Evolutionary conservation across 2,329 filamentous ascomycete genomes (phyloP), one percentile per base, ranked within the genome.

Genomic region (Karstenula rhodostoma): DNA sequence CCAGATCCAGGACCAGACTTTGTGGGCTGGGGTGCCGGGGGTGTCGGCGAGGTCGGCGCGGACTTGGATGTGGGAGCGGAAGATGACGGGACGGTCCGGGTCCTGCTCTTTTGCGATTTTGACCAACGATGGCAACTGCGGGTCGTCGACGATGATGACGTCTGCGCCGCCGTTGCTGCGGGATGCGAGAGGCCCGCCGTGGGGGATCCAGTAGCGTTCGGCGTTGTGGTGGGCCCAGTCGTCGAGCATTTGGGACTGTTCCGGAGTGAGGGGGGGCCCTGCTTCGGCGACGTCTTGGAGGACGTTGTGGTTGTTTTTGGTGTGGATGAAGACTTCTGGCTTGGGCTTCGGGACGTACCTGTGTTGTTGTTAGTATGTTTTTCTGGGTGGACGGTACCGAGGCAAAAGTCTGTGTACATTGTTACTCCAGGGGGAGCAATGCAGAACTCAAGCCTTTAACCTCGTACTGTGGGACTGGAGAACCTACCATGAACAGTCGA

Each of bases 261-360:
- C 85, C 1, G 81, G 67, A 0, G 84, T 86, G 33, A 94, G 82
- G n/a, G 87, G 84, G 67, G 91, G 85, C 2, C 86, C 84, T 0
- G 87, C 85, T 27, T 84, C 82, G 43, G 88, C 87, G 44, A 94
- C 91, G 9, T 91, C 92, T 78, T 95, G 92, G 2, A 95, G 86
- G 65, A 94, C 94, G 78, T 95, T 95, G 85, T 95, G 92, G 68
- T 93, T 90, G 66, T 90, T 93, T 80, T 95, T 95, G 67, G 92
- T 95, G 77, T 92, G 90, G 53, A 91, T 85, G 78, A 95, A 95
- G 12, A 94, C 88, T 17, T 90, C 89, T 3, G 90, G 90, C 53
- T 90, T 88, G 23, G 92, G 91, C 75, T 92, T 93, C 7, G 92
- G 92, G 1, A 94, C 91, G 62, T 85, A 87, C 84, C 84, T 86